phyloP scores from a whole-genome alignment of 1,139 yeast genomes.

The Debaryomycetaceae sp. region DNA sequence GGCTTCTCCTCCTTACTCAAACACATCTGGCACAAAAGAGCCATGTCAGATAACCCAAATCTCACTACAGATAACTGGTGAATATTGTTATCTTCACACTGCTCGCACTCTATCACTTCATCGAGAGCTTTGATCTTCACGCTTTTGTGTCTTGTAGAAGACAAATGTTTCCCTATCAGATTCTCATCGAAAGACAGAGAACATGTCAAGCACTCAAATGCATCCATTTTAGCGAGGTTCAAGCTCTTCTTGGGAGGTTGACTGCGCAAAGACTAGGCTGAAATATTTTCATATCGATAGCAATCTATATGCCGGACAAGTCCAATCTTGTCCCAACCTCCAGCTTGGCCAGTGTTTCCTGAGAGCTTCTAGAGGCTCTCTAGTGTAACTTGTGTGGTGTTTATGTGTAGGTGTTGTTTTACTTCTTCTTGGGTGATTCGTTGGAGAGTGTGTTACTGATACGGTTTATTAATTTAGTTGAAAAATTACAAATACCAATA shows the following conservation, averaged over 20 bases:
- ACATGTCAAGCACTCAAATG: slow-evolving; percentile 33
- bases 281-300: background rate
- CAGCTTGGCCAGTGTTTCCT: too few species aligned
- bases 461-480: too few species aligned
- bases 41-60: slow-evolving; percentile 55
- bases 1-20: slow-evolving; percentile 45
- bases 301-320: background rate
- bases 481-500: too few species aligned
- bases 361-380: too few species aligned
- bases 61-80: slow-evolving; percentile 52
- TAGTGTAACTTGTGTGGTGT: too few species aligned
- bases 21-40: slow-evolving; percentile 49
- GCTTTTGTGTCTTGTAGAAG: slow-evolving; percentile 53
- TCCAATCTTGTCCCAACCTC: too few species aligned
- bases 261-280: background rate
- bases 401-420: too few species aligned
- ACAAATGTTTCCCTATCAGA: slow-evolving; percentile 42
- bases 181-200: slow-evolving; percentile 14
- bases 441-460: too few species aligned
- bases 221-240: slow-evolving; percentile 4
- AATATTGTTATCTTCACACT: slow-evolving; percentile 52
- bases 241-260: background rate
- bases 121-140: slow-evolving; percentile 29
- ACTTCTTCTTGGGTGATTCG: too few species aligned
- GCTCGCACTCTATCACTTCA: slow-evolving; percentile 53